A percentile compares a stretch with the other conserved stretches of the same genome.
phyloP scores from a whole-genome alignment of 2,329 filamentous ascomycete genomes.

The Colletotrichum abscissum region DNA sequence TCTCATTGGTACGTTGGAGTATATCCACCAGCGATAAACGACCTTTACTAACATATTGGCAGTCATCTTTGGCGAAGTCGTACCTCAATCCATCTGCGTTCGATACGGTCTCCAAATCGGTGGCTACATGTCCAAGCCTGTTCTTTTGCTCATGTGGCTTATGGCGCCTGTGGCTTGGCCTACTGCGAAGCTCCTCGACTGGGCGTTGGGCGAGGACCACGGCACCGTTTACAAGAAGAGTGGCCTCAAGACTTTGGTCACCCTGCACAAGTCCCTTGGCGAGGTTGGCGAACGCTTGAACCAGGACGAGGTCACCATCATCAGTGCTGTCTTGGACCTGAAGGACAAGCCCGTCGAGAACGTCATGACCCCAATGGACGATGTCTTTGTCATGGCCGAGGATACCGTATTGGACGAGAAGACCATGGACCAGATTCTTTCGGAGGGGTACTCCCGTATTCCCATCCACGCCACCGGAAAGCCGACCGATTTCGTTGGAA shows the following conservation, averaged over 20 bases:
- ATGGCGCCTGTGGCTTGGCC: conserved; percentile 93
- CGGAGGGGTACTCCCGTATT: conserved; percentile 94
- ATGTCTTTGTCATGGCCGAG: conserved; percentile 97
- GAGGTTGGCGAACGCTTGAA: conserved; percentile 90
- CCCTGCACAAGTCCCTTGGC: conserved; percentile 91
- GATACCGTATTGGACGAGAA: conserved; percentile 92
- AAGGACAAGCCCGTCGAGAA: conserved; percentile 95
- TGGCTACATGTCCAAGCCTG: conserved; percentile 90
- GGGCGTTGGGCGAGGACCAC: conserved; percentile 87
- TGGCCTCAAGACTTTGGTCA: conserved; percentile 94
- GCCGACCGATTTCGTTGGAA: conserved; percentile 89
- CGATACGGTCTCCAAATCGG: conserved; percentile 96
- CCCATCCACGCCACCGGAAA: conserved; percentile 92
- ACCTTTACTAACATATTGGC: conserved; percentile 11
- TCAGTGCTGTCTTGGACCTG: conserved; percentile 93
- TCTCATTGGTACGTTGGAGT: conserved; percentile 78
- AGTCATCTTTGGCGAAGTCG: conserved; percentile 99
- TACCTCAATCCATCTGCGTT: conserved; percentile 95
- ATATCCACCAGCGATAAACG: neutral
- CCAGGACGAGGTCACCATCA: conserved; percentile 98
- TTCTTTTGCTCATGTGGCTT: conserved; percentile 90
- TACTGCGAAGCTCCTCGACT: conserved; percentile 94
- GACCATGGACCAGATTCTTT: conserved; percentile 94
- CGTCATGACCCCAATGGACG: conserved; percentile 99
- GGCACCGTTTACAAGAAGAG: conserved; percentile 98